Conservation (phyloP, 2,329 filamentous ascomycete species). For the Fragosphaeria purpurea region DNA sequence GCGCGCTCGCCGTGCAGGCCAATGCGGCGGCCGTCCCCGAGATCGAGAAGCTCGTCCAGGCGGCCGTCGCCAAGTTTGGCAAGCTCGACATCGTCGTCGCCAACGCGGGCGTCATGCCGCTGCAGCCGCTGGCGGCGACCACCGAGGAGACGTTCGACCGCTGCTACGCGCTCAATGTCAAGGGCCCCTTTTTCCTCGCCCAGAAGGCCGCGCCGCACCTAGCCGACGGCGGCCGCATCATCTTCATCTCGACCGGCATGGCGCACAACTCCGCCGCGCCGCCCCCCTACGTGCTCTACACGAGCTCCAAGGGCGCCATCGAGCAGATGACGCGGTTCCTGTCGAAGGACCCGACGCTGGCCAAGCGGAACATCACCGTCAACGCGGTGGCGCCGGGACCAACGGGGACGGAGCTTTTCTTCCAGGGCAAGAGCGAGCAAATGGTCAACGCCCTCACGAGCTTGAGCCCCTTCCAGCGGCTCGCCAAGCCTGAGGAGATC, state of each 20-base stretch:
- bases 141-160: not conserved
- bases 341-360: constrained; percentile 45
- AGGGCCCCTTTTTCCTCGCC: constrained; percentile 24
- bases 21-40: not conserved
- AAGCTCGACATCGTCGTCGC: not conserved
- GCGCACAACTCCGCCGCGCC: constrained; percentile 45
- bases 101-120: not conserved
- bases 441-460: constrained; percentile 31
- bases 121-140: not conserved
- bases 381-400: constrained; percentile 35
- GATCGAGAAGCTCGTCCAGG: not conserved
- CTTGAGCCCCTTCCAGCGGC: constrained; percentile 23
- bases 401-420: no score
- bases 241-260: constrained; percentile 46
- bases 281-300: constrained; percentile 53
- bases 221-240: constrained; percentile 38
- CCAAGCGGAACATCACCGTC: constrained; percentile 50
- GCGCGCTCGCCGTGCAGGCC: not conserved
- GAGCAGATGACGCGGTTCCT: constrained; percentile 54
- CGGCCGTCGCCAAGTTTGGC: not conserved
- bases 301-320: constrained; percentile 54
- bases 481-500: constrained; percentile 40
- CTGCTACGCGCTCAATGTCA: not conserved
- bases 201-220: constrained; percentile 44
- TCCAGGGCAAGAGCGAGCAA: constrained; percentile 22